A percentile compares a stretch with the other conserved stretches of the same genome.
Evolutionary conservation across 2,329 filamentous ascomycete genomes (phyloP).

Genomic region (Paraphaeosphaeria sporulosa): DNA sequence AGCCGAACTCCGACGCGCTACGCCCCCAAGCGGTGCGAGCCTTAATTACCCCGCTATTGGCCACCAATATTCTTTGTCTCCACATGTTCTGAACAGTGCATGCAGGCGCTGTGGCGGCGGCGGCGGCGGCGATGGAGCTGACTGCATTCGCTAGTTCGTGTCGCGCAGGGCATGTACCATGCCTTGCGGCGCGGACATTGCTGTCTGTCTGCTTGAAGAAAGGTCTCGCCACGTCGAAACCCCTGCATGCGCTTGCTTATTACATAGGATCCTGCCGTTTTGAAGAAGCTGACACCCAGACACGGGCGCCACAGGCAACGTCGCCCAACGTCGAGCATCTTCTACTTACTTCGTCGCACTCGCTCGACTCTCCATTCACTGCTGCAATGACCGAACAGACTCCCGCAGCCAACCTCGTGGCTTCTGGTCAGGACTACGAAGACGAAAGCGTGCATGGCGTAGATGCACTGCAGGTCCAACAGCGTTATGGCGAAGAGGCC

Average conservation of each 20-base stretch:
- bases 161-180: background rate
- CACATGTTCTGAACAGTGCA: background rate
- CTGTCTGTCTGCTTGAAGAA: background rate
- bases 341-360: background rate
- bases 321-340: background rate
- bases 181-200: background rate
- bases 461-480: conserved; percentile 19
- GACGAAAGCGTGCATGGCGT: conserved; percentile 19
- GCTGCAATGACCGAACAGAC: background rate
- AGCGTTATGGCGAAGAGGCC: conserved; percentile 26
- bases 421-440: conserved; percentile 12
- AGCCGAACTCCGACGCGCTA: no score
- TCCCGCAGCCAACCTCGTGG: background rate
- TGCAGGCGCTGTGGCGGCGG: background rate
- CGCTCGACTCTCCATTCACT: background rate
- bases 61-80: background rate
- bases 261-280: background rate
- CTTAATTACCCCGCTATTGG: background rate
- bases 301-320: background rate
- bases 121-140: background rate
- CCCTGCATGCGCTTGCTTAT: background rate
- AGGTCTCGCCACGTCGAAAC: background rate
- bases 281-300: background rate
- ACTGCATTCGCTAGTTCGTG: conserved; percentile 1
- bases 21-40: no score